Evolutionary conservation across 768 basidiomycete genomes (phyloP), one percentile per base, ranked within the genome.

Genomic region (Paxillus involutus): DNA sequence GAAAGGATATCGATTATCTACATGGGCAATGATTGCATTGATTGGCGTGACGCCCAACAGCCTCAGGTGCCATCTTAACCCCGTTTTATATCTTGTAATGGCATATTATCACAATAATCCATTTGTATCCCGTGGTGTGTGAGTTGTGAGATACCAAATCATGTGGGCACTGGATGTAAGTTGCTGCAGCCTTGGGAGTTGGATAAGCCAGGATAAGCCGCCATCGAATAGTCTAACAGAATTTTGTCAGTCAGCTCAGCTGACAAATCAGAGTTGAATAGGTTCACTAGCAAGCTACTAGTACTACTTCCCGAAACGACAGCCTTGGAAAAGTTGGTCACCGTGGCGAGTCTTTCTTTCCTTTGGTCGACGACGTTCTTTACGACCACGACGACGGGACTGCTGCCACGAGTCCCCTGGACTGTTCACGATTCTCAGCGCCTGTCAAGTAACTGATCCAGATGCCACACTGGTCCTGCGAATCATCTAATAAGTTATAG

Each of bases 391-490:
- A 26, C 12, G 44, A 29, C 17, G 24, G 44, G 16, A 29, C 21
- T 21, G 24, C 26, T 21, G 26, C 39, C 49, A 50, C 39, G 16
- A 29, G 36, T 52, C 41, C 32, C 44, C 32, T 26, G 26, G 26
- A 26, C 26, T 26, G 10, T 40, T 51, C 19, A 37, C 37, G 21
- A 46, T 43, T 42, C 4, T 44, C n/a, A 32, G 7, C 33, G 32
- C 32, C 9, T 32, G 32, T 11, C 32, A 32, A 32, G 32, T 9
- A 26, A 26, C 26, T 26, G 26, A 26, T 44, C 2, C 49, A 19
- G 35, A 32, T 39, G 49, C 56, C 67, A 61, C 59, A 62, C 54
- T 70, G 57, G 58, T 57, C 63, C 59, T 63, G 55, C 54, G 49
- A 26, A 6, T 26, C 26, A 5, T 26, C 26, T 26, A 26, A 26